These are phyloP conservation scores for Phialophora macrospora DNA, from an alignment of 2,329 filamentous ascomycete species.

Conservation along the genomic window DNA sequence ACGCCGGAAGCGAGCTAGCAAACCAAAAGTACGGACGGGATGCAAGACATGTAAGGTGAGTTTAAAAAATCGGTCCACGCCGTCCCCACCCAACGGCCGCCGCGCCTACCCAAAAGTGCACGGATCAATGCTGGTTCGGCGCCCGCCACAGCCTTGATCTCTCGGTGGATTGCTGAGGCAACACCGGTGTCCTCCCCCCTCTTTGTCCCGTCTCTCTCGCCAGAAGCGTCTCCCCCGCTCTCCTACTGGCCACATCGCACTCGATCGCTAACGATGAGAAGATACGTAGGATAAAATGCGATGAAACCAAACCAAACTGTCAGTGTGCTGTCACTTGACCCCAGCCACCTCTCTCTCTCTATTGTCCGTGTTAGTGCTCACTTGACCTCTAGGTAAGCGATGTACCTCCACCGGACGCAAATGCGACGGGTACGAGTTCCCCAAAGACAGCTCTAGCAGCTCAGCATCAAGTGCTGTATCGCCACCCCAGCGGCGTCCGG, in stretches of 20 bases:
- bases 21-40: conserved; percentile 40
- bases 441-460: conserved; percentile 39
- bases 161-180: conserved; percentile 28
- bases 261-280: conserved; percentile 15
- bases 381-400: conserved; percentile 52
- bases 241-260: conserved; percentile 21
- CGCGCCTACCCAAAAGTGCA: conserved; percentile 11
- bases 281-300: conserved; percentile 52
- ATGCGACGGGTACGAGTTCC: conserved; percentile 63
- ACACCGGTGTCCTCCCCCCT: not conserved
- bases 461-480: conserved; percentile 22
- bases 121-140: conserved; percentile 19
- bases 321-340: conserved; percentile 22
- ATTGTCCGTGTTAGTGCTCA: conserved; percentile 26
- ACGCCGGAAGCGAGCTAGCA: conserved; percentile 34
- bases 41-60: conserved; percentile 39
- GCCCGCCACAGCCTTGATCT: conserved; percentile 12
- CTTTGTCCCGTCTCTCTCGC: conserved; percentile 22
- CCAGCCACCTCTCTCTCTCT: conserved; percentile 9
- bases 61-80: conserved; percentile 3
- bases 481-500: conserved; percentile 25
- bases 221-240: conserved; percentile 13
- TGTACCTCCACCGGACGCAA: conserved; percentile 63
- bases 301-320: conserved; percentile 50
- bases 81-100: conserved; percentile 8